These are phyloP conservation scores for Acmispon strigosus DNA, from an alignment of 306 rosid species.

Conservation along the genomic window DNA sequence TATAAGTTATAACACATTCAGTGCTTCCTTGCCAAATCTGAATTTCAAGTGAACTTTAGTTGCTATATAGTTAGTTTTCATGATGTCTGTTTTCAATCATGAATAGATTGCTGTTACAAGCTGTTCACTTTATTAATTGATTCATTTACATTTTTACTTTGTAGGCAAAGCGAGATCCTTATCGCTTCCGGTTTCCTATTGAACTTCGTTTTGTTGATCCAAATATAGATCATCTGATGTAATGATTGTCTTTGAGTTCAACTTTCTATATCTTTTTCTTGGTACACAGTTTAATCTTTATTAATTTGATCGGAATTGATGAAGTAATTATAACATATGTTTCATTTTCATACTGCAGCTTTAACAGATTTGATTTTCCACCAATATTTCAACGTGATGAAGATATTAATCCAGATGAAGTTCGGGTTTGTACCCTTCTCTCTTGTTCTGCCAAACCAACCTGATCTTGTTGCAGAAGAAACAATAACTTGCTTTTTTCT, in stretches of 20 bases:
- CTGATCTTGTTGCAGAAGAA: slow-evolving; percentile 3
- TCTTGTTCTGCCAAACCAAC: slow-evolving; percentile 8
- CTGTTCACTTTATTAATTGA: background rate
- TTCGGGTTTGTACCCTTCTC: slow-evolving; percentile 63
- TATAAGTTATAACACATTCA: background rate
- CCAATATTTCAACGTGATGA: slow-evolving; percentile 87
- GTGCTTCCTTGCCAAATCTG: background rate
- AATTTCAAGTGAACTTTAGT: background rate
- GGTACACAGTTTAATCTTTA: slow-evolving; percentile 1
- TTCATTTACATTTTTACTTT: slow-evolving; percentile 15
- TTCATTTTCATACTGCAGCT: slow-evolving; percentile 48
- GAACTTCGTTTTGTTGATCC: slow-evolving; percentile 90
- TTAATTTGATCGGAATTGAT: slow-evolving; percentile 11
- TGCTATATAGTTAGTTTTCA: background rate
- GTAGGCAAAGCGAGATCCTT: slow-evolving; percentile 96
- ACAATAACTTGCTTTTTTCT: background rate
- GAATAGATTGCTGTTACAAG: background rate
- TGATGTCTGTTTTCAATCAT: background rate
- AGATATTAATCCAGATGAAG: slow-evolving; percentile 66
- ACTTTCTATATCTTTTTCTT: slow-evolving; percentile 12
- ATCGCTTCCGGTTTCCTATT: slow-evolving; percentile 90
- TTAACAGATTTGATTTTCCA: slow-evolving; percentile 78
- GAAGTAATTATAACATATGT: slow-evolving; percentile 22
- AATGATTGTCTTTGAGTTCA: slow-evolving; percentile 34
- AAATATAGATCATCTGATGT: slow-evolving; percentile 93